Percentiles rank a stretch among this genome's conserved stretches.
Evolutionary conservation across 306 rosid species (phyloP).

Genomic region (Prunus mongolica): DNA sequence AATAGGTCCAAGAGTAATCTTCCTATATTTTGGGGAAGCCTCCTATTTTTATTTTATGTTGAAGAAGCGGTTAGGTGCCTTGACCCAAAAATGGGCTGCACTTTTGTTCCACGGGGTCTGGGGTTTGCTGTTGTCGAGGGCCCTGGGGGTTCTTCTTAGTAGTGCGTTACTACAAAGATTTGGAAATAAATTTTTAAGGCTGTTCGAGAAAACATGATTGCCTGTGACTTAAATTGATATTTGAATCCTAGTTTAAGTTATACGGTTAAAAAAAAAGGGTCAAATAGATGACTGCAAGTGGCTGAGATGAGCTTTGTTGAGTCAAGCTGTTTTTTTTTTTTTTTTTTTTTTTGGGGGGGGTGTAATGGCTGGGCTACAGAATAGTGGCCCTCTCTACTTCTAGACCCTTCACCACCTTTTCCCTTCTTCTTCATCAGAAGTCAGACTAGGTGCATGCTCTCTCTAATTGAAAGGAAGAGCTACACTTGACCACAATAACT

Average conservation of each 20-base stretch:
- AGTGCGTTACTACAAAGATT: neutral
- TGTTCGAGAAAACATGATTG: neutral
- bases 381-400: neutral
- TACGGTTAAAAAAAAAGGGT: neutral
- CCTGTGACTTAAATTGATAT: neutral
- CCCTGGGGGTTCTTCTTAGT: no score
- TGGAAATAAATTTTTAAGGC: neutral
- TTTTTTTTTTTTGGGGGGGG: no score
- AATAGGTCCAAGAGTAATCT: neutral
- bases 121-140: no score
- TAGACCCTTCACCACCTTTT: neutral
- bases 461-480: neutral
- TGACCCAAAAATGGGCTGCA: no score
- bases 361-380: neutral
- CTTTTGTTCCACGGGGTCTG: no score
- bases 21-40: no score
- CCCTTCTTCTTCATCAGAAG: neutral
- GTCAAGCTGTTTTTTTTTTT: neutral
- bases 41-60: no score
- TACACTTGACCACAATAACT: neutral
- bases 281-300: neutral
- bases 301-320: neutral
- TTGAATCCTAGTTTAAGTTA: neutral
- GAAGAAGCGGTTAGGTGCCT: no score
- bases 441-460: neutral